Percentiles rank a stretch among this genome's conserved stretches.
These are phyloP conservation scores for Raddia distichophylla DNA, from an alignment of 176 grass and related monocot species.

Conservation along the genomic window DNA sequence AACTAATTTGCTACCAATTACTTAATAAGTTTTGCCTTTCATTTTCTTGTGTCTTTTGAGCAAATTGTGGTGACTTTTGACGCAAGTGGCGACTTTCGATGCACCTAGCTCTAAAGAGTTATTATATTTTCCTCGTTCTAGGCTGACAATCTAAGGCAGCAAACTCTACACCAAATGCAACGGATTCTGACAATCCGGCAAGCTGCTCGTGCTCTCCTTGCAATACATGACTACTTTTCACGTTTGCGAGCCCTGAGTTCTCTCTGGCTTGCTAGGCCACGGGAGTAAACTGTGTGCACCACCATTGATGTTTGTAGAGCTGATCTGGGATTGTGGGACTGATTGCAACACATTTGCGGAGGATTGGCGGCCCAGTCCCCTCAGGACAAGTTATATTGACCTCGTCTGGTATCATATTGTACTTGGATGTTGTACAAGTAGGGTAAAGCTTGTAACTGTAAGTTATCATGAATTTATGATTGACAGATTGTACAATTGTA, in stretches of 20 bases:
- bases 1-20: conserved; percentile 15
- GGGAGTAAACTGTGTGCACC: conserved; percentile 44
- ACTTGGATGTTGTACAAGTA: conserved; percentile 56
- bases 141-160: conserved; percentile 89
- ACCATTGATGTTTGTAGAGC: background rate
- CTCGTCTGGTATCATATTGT: conserved; percentile 40
- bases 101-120: conserved; percentile 33
- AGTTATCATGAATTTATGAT: conserved; percentile 52
- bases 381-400: conserved; percentile 52
- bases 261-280: conserved; percentile 84
- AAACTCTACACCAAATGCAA: conserved; percentile 87
- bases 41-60: background rate
- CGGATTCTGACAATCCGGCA: conserved; percentile 77
- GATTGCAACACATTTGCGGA: conserved; percentile 37
- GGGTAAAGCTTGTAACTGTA: conserved; percentile 57
- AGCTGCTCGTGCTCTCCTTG: conserved; percentile 71
- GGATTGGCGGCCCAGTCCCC: conserved; percentile 30
- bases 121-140: conserved; percentile 38
- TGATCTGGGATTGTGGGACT: conserved; percentile 39
- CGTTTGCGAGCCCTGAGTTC: conserved; percentile 84
- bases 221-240: conserved; percentile 87
- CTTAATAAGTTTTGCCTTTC: background rate
- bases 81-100: background rate
- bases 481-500: conserved; percentile 60
- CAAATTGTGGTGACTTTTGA: conserved; percentile 21